Percentiles rank a stretch among this genome's conserved stretches.
phyloP scores from a whole-genome alignment of 2,329 filamentous ascomycete species.

The Seiridium unicorne region DNA sequence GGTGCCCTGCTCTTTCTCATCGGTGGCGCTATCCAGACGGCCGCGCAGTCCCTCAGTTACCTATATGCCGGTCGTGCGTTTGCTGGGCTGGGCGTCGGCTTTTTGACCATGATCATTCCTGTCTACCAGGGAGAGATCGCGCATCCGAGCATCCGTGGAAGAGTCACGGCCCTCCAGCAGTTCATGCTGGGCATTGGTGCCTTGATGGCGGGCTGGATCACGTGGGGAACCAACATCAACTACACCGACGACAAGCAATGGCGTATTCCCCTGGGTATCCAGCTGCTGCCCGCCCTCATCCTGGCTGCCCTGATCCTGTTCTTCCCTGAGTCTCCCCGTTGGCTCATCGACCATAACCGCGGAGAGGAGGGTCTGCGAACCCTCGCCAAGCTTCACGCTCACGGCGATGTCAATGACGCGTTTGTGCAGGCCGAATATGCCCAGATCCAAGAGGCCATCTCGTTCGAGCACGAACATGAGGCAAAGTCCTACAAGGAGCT shows the following conservation, averaged over 20 bases:
- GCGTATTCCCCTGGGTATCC: slow-evolving; percentile 66
- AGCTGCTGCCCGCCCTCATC: slow-evolving; percentile 66
- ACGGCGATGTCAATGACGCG: slow-evolving; percentile 63
- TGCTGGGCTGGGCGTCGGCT: slow-evolving; percentile 60
- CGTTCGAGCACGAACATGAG: slow-evolving; percentile 64
- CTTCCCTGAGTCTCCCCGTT: slow-evolving; percentile 72
- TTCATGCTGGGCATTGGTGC: slow-evolving; percentile 80
- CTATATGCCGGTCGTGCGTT: slow-evolving; percentile 70
- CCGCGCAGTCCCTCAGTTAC: slow-evolving; percentile 54
- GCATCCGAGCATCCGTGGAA: slow-evolving; percentile 74
- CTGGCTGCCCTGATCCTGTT: slow-evolving; percentile 61
- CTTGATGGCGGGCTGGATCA: slow-evolving; percentile 71
- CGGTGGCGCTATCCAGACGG: slow-evolving; percentile 73
- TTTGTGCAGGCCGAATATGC: slow-evolving; percentile 73
- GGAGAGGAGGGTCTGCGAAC: slow-evolving; percentile 63
- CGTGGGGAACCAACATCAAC: slow-evolving; percentile 52
- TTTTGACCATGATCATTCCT: slow-evolving; percentile 43
- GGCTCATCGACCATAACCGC: slow-evolving; percentile 73
- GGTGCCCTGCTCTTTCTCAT: slow-evolving; percentile 71
- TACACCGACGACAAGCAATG: slow-evolving; percentile 33
- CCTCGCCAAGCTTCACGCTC: slow-evolving; percentile 67
- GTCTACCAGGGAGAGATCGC: slow-evolving; percentile 78
- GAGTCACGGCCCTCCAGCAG: slow-evolving; percentile 74
- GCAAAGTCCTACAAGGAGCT: slow-evolving; percentile 71
- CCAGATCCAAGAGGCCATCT: slow-evolving; percentile 63